Base-by-base conservation (phyloP, 2,329 filamentous ascomycete genomes). In the Colletotrichum destructivum region DNA sequence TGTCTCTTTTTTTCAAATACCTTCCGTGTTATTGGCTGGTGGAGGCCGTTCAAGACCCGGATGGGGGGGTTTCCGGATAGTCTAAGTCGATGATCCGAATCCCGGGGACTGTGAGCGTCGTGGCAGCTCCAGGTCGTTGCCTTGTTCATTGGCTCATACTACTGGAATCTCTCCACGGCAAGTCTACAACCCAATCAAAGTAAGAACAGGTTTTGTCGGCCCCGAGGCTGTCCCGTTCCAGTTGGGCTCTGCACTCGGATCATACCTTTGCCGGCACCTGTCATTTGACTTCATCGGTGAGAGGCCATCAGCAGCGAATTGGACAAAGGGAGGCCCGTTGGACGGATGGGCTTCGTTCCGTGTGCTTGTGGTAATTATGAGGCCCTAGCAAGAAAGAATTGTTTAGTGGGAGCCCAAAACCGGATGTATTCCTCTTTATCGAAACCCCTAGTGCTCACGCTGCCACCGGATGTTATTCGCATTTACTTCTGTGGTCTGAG, bases 111-210 rank as follows among this genome's bases (percentile, higher is more conserved):
- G 60, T 9, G 15, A 62, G 60, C 35, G 60, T 62, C 31, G 40
- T 40, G 42, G n/a, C 9, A 23, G 51, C 31, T 23, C 60, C 51
- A 56, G 31, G 4, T 51, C 49, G 31, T 49, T 46, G 35, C 13
- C 42, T 31, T 40, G 21, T 23, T 18, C 18, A 40, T n/a, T 42
- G 42, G 40, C 42, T 60, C 66, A 78, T 26, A 42, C 18, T 21
- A n/a, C 13, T 44, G 35, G 44, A 38, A 57, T 57, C 11, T 4
- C 13, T 49, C 44, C 35, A 15, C 57, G 44, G 42, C 44, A 57
- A 31, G 8, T 18, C 13, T 23, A 26, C 35, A 51, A 35, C 23
- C 54, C 44, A 12, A 57, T 40, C 44, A 52, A 38, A 18, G 55
- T 15, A 57, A 11, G n/a, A 52, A 57, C 31, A 21, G 4, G 23